Percentiles rank a stretch among this genome's conserved stretches.
phyloP scores from a whole-genome alignment of 257 asterid genomes.

The Lavandula angustifolia region DNA sequence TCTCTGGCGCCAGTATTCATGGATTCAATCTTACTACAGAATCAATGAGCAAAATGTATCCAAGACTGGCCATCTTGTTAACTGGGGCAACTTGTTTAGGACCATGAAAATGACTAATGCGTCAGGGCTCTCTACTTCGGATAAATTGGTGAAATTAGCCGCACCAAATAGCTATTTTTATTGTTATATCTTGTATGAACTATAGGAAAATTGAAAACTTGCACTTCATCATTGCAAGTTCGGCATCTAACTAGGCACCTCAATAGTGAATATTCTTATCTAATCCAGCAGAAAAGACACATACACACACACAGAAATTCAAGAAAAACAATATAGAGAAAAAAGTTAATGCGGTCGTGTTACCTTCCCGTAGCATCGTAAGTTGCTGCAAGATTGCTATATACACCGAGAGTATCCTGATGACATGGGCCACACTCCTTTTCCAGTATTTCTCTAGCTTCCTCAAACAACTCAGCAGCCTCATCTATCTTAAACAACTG shows the following conservation, averaged over 20 bases:
- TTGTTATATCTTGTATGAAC: constrained; percentile 4
- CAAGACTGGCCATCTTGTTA: background rate
- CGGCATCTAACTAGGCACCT: background rate
- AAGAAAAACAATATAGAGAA: background rate
- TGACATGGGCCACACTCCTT: constrained; percentile 91
- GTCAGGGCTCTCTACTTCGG: too few relatives aligned
- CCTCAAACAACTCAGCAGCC: constrained; percentile 97
- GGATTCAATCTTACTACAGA: too few relatives aligned
- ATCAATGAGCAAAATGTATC: background rate
- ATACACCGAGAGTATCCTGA: constrained; percentile 96
- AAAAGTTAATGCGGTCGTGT: constrained; percentile 13
- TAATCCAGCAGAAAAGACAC: background rate
- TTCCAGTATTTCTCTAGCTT: constrained; percentile 90
- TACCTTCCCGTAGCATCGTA: constrained; percentile 99
- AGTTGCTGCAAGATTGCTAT: constrained; percentile 97
- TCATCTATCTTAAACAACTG: constrained; percentile 94
- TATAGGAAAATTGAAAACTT: background rate
- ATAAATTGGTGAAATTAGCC: too few relatives aligned
- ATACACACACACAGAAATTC: background rate
- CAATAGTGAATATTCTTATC: background rate
- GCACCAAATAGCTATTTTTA: background rate
- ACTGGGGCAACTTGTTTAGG: too few relatives aligned
- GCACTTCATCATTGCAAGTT: background rate
- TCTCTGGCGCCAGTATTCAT: too few relatives aligned
- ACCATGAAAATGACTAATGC: background rate